These are phyloP conservation scores for Lecanicillium sp. DNA, from an alignment of 2,329 filamentous ascomycete genomes.

Conservation along the genomic window DNA sequence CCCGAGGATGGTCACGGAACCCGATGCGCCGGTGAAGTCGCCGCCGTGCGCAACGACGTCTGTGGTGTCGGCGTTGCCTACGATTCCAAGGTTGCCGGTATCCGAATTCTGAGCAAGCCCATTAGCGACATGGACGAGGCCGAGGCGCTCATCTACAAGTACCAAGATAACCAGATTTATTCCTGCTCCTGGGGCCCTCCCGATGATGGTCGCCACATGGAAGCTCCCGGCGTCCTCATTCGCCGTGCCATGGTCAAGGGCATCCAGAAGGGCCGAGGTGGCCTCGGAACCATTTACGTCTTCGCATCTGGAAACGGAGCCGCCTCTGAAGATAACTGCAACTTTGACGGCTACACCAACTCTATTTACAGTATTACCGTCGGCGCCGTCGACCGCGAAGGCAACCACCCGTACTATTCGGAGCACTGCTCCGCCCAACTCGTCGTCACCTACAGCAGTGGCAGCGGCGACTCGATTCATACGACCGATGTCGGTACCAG, in stretches of 20 bases:
- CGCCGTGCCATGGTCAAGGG: slow-evolving; percentile 86
- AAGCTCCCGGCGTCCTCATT: slow-evolving; percentile 84
- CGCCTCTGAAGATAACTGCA: slow-evolving; percentile 84
- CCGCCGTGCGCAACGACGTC: slow-evolving; percentile 84
- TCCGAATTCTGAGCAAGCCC: slow-evolving; percentile 85
- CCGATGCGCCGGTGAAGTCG: slow-evolving; percentile 88
- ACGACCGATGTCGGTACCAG: slow-evolving; percentile 90
- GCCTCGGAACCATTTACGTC: slow-evolving; percentile 86
- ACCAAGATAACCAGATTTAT: slow-evolving; percentile 89
- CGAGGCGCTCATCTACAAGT: slow-evolving; percentile 84
- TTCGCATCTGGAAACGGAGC: slow-evolving; percentile 95
- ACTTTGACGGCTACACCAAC: slow-evolving; percentile 99
- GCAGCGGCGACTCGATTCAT: slow-evolving; percentile 81
- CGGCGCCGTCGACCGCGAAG: slow-evolving; percentile 81
- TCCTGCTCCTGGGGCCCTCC: slow-evolving; percentile 98
- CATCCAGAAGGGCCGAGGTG: slow-evolving; percentile 77
- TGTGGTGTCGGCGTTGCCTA: slow-evolving; percentile 97
- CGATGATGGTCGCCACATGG: slow-evolving; percentile 91
- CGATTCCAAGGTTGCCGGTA: slow-evolving; percentile 80
- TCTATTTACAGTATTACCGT: slow-evolving; percentile 99
- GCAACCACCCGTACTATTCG: slow-evolving; percentile 90
- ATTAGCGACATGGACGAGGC: slow-evolving; percentile 94
- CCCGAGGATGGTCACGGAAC: slow-evolving; percentile 87
- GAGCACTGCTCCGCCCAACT: slow-evolving; percentile 93
- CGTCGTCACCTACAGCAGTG: slow-evolving; percentile 95